Percentiles rank a stretch among this genome's conserved stretches.
Conservation (phyloP, 768 basidiomycete species). For the Leccinum boreale region DNA sequence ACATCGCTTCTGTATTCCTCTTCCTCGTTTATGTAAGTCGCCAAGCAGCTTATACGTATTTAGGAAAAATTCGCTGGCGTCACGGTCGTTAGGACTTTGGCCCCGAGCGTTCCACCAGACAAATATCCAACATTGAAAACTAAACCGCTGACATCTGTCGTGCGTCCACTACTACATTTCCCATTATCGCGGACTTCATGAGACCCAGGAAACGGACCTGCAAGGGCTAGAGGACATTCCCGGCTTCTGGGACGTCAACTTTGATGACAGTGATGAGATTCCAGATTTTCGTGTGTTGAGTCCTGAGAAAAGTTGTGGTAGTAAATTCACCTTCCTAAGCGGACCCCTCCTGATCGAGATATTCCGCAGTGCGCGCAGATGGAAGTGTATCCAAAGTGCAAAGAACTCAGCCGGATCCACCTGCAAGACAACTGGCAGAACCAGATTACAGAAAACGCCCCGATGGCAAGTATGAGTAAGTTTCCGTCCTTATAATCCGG, state of each 20-base stretch:
- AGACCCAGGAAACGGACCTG: conserved; percentile 57
- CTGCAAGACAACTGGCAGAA: conserved; percentile 3
- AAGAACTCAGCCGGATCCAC: conserved; percentile 1
- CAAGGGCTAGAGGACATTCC: conserved; percentile 65
- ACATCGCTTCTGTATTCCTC: conserved; percentile 55
- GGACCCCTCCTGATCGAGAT: not conserved
- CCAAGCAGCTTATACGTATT: conserved; percentile 7
- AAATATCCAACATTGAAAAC: conserved; percentile 71
- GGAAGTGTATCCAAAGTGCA: not conserved
- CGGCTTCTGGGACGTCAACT: conserved; percentile 59
- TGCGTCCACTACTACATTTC: conserved; percentile 27
- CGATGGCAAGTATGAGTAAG: conserved; percentile 66
- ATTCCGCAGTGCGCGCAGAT: not conserved
- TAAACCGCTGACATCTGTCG: conserved; percentile 60
- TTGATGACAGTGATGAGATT: conserved; percentile 28
- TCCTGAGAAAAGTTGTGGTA: conserved; percentile 30
- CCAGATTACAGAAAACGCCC: conserved; percentile 40
- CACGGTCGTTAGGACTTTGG: conserved; percentile 48
- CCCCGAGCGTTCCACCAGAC: conserved; percentile 49
- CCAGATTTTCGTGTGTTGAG: conserved; percentile 29
- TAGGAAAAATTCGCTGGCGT: conserved; percentile 79
- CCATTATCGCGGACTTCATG: conserved; percentile 3
- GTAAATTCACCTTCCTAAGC: conserved; percentile 11
- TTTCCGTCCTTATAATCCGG: not conserved
- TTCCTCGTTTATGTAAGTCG: conserved; percentile 3